Evolutionary conservation across 768 basidiomycete genomes (phyloP).

Genomic region (Chalciporus piperatus): DNA sequence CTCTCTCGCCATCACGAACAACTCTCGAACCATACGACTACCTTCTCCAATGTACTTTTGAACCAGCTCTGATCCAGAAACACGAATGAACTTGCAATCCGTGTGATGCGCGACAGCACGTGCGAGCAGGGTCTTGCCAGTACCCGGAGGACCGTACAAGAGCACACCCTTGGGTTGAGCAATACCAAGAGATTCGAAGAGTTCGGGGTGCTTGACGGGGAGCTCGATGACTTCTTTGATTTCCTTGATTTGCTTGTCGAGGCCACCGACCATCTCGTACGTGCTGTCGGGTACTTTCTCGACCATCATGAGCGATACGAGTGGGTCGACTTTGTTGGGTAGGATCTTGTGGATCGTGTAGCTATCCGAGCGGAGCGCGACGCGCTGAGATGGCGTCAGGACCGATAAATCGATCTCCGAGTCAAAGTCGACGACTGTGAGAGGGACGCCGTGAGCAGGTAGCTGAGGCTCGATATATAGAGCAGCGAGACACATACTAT

Average conservation of each 20-base stretch:
- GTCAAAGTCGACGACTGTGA: constrained; percentile 88
- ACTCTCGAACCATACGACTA: constrained; percentile 91
- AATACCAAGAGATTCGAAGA: constrained; percentile 94
- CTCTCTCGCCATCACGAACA: constrained; percentile 98
- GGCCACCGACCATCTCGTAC: constrained; percentile 99
- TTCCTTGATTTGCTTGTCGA: constrained; percentile 98
- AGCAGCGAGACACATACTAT: constrained; percentile 64
- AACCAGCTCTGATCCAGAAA: constrained; percentile 90
- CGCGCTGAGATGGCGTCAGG: constrained; percentile 83
- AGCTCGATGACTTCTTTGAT: constrained; percentile 99
- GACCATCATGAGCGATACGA: constrained; percentile 99
- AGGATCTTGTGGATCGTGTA: constrained; percentile 97
- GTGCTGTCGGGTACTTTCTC: constrained; percentile 99
- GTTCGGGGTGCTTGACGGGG: constrained; percentile 95
- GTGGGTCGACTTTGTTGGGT: constrained; percentile 96
- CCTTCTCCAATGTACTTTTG: constrained; percentile 99
- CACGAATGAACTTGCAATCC: constrained; percentile 96
- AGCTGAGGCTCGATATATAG: not conserved
- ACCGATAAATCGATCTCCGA: constrained; percentile 76
- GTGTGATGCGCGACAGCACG: constrained; percentile 97
- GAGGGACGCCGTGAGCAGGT: not conserved
- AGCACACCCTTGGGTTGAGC: constrained; percentile 97
- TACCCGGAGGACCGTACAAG: constrained; percentile 94
- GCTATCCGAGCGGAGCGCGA: constrained; percentile 93
- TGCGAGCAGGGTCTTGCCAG: constrained; percentile 93